phyloP scores from a whole-genome alignment of 352 stramenopile species.

The Nannochloropsis limnetica region DNA sequence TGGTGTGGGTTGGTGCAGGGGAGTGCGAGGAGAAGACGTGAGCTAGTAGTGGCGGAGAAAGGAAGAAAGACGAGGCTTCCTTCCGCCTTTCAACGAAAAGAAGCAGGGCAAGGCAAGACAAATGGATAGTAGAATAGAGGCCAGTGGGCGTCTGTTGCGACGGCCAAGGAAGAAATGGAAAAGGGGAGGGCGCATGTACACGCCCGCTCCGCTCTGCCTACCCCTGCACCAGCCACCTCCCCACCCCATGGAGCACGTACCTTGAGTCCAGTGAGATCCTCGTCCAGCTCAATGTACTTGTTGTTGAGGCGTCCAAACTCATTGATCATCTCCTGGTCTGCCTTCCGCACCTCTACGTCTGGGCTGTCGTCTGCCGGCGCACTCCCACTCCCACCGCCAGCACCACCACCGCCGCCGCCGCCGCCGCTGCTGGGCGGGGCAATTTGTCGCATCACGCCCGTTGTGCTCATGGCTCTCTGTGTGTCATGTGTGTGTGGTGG shows the following conservation, averaged over 20 bases:
- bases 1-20: background rate
- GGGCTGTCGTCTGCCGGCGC: background rate
- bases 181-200: no score
- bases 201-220: no score
- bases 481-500: background rate
- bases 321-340: slow-evolving; percentile 35
- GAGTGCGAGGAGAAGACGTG: background rate
- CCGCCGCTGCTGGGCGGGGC: background rate
- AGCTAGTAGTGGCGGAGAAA: background rate
- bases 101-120: background rate
- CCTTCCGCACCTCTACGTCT: slow-evolving; percentile 34
- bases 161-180: background rate
- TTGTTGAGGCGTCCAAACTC: slow-evolving; percentile 32
- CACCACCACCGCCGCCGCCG: background rate
- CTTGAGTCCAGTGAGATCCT: background rate
- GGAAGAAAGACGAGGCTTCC: background rate
- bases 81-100: no score
- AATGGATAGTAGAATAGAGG: background rate
- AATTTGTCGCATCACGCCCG: slow-evolving; percentile 5
- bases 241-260: background rate
- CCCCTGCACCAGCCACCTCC: background rate
- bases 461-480: background rate
- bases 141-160: background rate
- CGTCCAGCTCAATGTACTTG: background rate
- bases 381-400: background rate